A percentile compares a stretch with the other conserved stretches of the same genome.
Evolutionary conservation across 306 rosid genomes (phyloP).

Genomic region (Heteromeles arbutifolia): DNA sequence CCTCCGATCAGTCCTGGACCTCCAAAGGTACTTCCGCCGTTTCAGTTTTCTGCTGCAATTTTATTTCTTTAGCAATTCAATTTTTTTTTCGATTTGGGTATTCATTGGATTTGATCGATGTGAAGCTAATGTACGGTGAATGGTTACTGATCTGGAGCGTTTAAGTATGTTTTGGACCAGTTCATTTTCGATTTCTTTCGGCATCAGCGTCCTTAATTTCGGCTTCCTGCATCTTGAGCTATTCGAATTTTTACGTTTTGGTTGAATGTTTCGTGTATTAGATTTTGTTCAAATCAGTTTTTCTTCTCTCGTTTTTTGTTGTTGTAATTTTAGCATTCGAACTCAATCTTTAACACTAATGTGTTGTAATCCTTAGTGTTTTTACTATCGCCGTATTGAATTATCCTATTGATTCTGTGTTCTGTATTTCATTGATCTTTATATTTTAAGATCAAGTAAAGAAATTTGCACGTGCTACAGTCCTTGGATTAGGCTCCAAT

Average conservation of each 20-base stretch:
- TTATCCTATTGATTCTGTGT: not conserved
- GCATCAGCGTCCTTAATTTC: conserved; percentile 1
- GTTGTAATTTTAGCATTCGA: not conserved
- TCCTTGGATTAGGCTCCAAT: not conserved
- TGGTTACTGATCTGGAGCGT: conserved; percentile 26
- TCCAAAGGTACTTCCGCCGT: conserved; percentile 28
- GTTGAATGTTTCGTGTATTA: not conserved
- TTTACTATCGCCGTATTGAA: not conserved
- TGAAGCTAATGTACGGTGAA: conserved; percentile 1
- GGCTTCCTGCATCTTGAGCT: conserved; percentile 2
- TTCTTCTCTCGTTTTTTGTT: not conserved
- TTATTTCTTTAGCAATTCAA: not conserved
- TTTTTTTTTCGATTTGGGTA: not conserved
- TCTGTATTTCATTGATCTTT: not conserved
- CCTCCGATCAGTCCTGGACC: conserved; percentile 44
- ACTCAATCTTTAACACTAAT: not conserved
- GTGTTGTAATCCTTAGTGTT: not conserved
- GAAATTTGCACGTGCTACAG: not conserved
- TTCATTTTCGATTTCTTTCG: not conserved
- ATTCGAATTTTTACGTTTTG: not conserved
- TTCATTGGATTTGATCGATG: conserved; percentile 14
- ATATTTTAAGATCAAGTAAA: not conserved
- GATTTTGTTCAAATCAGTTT: conserved; percentile 8
- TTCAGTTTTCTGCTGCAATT: not conserved
- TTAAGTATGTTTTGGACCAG: not conserved